Percentiles rank a stretch among this genome's conserved stretches.
Conservation (phyloP, 2,329 filamentous ascomycete genomes). For the Fusarium continuum region DNA sequence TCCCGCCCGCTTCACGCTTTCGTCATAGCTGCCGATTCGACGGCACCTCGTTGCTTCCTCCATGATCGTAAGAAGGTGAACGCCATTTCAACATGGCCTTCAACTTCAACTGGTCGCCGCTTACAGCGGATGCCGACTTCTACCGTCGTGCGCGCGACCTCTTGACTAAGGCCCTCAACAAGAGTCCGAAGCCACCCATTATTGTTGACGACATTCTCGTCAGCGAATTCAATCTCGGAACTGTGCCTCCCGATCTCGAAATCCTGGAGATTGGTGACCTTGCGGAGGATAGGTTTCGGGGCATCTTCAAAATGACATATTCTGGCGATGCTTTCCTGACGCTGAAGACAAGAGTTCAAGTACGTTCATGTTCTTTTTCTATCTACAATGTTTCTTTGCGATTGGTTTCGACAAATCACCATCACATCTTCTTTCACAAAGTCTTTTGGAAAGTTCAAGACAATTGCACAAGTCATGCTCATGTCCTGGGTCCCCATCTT, state of each 20-base stretch:
- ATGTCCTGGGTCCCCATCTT: background rate
- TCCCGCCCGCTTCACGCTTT: slow-evolving; percentile 19
- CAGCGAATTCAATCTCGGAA: slow-evolving; percentile 95
- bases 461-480: background rate
- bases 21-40: slow-evolving; percentile 34
- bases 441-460: slow-evolving; percentile 1
- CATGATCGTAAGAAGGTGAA: slow-evolving; percentile 49
- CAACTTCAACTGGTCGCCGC: slow-evolving; percentile 99
- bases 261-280: slow-evolving; percentile 98
- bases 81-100: slow-evolving; percentile 84
- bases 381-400: background rate
- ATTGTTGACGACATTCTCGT: slow-evolving; percentile 99
- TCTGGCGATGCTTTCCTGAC: slow-evolving; percentile 95
- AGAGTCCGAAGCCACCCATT: slow-evolving; percentile 96
- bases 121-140: slow-evolving; percentile 93
- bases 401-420: background rate
- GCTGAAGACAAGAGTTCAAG: slow-evolving; percentile 93
- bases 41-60: slow-evolving; percentile 39
- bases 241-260: slow-evolving; percentile 92
- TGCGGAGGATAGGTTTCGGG: slow-evolving; percentile 94
- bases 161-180: slow-evolving; percentile 94
- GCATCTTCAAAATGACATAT: slow-evolving; percentile 99
- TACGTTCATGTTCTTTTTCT: slow-evolving; percentile 54
- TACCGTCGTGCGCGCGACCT: slow-evolving; percentile 92
- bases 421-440: background rate